Percentiles rank a stretch among this genome's conserved stretches.
Conservation (phyloP, 352 stramenopile genomes). For the Pythium monospermum region DNA sequence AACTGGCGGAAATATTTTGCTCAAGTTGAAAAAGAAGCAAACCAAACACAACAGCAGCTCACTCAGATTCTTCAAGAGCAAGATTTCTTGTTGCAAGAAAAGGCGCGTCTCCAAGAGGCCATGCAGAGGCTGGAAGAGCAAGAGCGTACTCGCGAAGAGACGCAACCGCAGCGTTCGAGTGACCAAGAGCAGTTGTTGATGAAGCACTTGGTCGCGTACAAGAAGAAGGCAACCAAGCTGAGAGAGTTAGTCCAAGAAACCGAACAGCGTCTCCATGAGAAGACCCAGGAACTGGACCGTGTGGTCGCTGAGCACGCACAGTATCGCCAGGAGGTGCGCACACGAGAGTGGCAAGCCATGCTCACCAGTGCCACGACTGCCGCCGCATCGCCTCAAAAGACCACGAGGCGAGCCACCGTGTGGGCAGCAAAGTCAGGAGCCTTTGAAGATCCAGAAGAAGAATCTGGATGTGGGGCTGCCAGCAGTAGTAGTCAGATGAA, state of each 20-base stretch:
- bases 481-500: slow-evolving; percentile 11
- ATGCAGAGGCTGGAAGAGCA: slow-evolving; percentile 21
- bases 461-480: background rate
- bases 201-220: slow-evolving; percentile 37
- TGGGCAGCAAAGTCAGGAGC: too few relatives aligned
- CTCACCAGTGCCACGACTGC: slow-evolving; percentile 8
- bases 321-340: slow-evolving; percentile 28
- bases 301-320: slow-evolving; percentile 25
- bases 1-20: slow-evolving; percentile 72
- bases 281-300: slow-evolving; percentile 26
- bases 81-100: slow-evolving; percentile 29
- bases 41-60: slow-evolving; percentile 31
- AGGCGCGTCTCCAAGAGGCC: slow-evolving; percentile 15
- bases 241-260: slow-evolving; percentile 42
- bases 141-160: slow-evolving; percentile 22
- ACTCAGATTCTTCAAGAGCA: slow-evolving; percentile 26
- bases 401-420: background rate
- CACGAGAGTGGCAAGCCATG: slow-evolving; percentile 30
- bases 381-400: background rate
- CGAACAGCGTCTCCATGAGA: slow-evolving; percentile 27
- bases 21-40: slow-evolving; percentile 40
- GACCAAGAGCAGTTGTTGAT: slow-evolving; percentile 19
- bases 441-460: slow-evolving; percentile 10
- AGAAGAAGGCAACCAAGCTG: slow-evolving; percentile 53
- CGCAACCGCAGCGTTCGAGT: background rate